phyloP scores from a whole-genome alignment of 495 filamentous ascomycete species.

The Aspergillus heteromorphus region DNA sequence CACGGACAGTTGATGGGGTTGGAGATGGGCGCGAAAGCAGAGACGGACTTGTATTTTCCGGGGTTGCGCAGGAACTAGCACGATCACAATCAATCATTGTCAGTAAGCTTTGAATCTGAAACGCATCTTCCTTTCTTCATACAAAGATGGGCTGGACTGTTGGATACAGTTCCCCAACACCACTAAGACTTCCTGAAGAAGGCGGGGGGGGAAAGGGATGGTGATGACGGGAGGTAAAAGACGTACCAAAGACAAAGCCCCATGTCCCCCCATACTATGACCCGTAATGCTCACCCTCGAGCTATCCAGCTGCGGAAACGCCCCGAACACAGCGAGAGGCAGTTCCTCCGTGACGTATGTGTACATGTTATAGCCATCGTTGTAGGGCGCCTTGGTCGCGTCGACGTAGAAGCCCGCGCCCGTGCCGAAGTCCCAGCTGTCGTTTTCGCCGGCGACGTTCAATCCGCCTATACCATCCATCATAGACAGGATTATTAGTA shows the following conservation, averaged over 20 bases:
- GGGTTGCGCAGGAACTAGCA: conserved; percentile 77
- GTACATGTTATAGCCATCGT: conserved; percentile 82
- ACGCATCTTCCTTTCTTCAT: too few species aligned
- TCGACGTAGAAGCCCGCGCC: conserved; percentile 95
- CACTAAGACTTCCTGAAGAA: too few species aligned
- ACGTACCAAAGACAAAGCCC: conserved; percentile 73
- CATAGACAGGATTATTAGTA: neutral
- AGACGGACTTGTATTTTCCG: conserved; percentile 78
- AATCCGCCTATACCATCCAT: conserved; percentile 50
- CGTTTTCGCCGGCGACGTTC: conserved; percentile 72
- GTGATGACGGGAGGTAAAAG: conserved; percentile 10
- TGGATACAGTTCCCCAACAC: too few species aligned
- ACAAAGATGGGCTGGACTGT: too few species aligned
- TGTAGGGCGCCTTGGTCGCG: conserved; percentile 71
- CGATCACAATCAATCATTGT: neutral
- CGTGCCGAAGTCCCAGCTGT: conserved; percentile 81
- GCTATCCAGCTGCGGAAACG: conserved; percentile 61
- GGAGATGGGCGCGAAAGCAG: conserved; percentile 85
- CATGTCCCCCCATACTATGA: conserved; percentile 95
- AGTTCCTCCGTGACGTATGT: conserved; percentile 81
- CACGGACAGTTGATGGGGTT: conserved; percentile 85
- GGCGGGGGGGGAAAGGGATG: too few species aligned
- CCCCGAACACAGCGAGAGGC: conserved; percentile 63
- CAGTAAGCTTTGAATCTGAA: too few species aligned
- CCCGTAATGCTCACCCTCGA: conserved; percentile 74